phyloP scores from a whole-genome alignment of 2,329 filamentous ascomycete genomes.

The Emydomyces testavorans region DNA sequence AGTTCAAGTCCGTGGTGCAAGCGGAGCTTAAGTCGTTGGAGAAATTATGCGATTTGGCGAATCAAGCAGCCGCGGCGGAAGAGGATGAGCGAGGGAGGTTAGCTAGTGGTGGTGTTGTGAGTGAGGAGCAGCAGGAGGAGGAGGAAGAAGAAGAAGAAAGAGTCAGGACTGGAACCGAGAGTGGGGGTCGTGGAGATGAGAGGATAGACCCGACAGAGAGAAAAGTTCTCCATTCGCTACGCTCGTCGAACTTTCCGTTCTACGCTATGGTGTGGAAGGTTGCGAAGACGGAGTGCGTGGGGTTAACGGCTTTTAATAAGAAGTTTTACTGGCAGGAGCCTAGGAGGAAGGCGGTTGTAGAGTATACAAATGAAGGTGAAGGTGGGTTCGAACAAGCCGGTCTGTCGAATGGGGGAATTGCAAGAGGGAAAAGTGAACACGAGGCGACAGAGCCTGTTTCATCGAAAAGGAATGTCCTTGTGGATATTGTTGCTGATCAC shows the following conservation, averaged over 20 bases:
- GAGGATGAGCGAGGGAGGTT: conserved; percentile 14
- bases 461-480: conserved; percentile 42
- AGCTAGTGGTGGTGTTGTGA: conserved; percentile 11
- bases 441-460: conserved; percentile 28
- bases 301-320: conserved; percentile 48
- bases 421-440: conserved; percentile 19
- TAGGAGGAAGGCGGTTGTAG: conserved; percentile 9
- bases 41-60: conserved; percentile 29
- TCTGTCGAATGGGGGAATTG: conserved; percentile 8
- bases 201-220: conserved; percentile 19
- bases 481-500: conserved; percentile 54
- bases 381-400: conserved; percentile 3
- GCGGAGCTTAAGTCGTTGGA: conserved; percentile 41
- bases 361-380: neutral
- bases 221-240: conserved; percentile 44
- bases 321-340: conserved; percentile 40
- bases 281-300: conserved; percentile 44
- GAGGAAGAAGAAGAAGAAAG: conserved; percentile 19
- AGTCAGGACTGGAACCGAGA: conserved; percentile 16
- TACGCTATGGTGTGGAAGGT: conserved; percentile 52
- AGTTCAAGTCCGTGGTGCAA: conserved; percentile 38
- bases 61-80: conserved; percentile 11
- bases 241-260: conserved; percentile 56
- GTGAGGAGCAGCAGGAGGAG: too few relatives aligned
- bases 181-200: neutral